Percentiles rank a stretch among this genome's conserved stretches.
phyloP scores from a whole-genome alignment of 2,329 filamentous ascomycete genomes.

The Sclerotinia nivalis region DNA sequence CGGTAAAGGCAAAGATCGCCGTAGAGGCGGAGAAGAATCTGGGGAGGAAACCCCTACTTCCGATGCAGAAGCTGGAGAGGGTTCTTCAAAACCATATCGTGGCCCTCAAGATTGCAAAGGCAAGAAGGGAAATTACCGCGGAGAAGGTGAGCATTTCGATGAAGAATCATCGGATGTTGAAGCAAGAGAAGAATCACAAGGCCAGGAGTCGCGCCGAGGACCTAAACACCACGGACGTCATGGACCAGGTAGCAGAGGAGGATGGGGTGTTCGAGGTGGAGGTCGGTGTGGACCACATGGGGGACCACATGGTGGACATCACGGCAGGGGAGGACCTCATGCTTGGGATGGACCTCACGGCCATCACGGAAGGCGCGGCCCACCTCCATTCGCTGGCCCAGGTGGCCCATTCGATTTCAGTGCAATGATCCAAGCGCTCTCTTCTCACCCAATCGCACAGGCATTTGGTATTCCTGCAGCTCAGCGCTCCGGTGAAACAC shows the following conservation, averaged over 20 bases:
- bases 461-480: slow-evolving; percentile 27
- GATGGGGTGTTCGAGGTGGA: slow-evolving; percentile 13
- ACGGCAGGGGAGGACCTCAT: slow-evolving; percentile 23
- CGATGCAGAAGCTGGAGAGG: slow-evolving; percentile 14
- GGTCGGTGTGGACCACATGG: slow-evolving; percentile 26
- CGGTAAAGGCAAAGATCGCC: slow-evolving; percentile 29
- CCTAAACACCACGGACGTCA: slow-evolving; percentile 24
- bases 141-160: neutral
- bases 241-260: slow-evolving; percentile 30
- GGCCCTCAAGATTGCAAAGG: slow-evolving; percentile 9
- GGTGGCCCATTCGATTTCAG: slow-evolving; percentile 37
- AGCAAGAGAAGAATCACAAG: slow-evolving; percentile 23
- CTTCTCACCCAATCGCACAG: slow-evolving; percentile 37
- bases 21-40: slow-evolving; percentile 14
- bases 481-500: slow-evolving; percentile 33
- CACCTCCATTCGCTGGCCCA: slow-evolving; percentile 31
- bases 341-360: slow-evolving; percentile 28
- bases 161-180: slow-evolving; percentile 23
- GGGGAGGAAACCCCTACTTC: slow-evolving; percentile 24
- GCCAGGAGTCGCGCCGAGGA: slow-evolving; percentile 23
- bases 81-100: slow-evolving; percentile 7
- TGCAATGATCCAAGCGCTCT: slow-evolving; percentile 34
- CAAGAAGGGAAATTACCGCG: neutral
- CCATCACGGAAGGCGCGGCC: slow-evolving; percentile 29
- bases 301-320: slow-evolving; percentile 25